Evolutionary conservation across 2,329 filamentous ascomycete species (phyloP), one percentile per base, ranked within the genome.

Genomic region (Colletotrichum shisoi): DNA sequence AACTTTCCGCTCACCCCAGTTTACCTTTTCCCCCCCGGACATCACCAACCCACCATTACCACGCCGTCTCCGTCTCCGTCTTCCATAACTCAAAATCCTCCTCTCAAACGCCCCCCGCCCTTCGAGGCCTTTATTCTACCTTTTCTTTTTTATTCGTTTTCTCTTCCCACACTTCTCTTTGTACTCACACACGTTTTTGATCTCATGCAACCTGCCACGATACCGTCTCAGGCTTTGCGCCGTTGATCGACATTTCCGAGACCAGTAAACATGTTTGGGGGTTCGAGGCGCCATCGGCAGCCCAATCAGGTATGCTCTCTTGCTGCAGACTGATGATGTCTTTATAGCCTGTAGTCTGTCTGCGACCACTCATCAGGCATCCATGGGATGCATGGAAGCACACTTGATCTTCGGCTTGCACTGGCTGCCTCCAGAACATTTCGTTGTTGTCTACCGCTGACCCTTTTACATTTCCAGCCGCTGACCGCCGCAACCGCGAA

Each of bases 401-500:
- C 21, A 44, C 31, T 12, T 17, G 7, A 19, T 31, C 15, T 37
- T 21, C 39, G n/a, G 31, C 46, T 54, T 24, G 46, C 45, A 51
- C 34, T 42, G 34, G 15, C 21, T 53, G 46, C 21, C 21, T 34
- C 57, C 24, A 3, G 21, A 21, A 13, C 17, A 7, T n/a, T 13
- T 27, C 2, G 9, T 45, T 68, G 21, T 57, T 68, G 62, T 70
- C 71, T 62, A 27, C 62, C 52, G 56, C 61, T 57, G 44, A 70
- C 54, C 27, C 69, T 34, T 24, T 62, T 40, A 49, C 48, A 57
- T 57, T 68, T 45, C 70, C 79, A 92, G 88, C 86, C 88, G 71
- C 80, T 89, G 68, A 89, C 85, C 66, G 82, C 84, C 70, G 82
- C 86, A 65, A 89, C 89, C 63, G 87, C 88, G 57, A 89, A 88